Percentiles rank a stretch among this genome's conserved stretches.
Conservation (phyloP, 2,329 filamentous ascomycete species). For the Ophiostoma ulmi region DNA sequence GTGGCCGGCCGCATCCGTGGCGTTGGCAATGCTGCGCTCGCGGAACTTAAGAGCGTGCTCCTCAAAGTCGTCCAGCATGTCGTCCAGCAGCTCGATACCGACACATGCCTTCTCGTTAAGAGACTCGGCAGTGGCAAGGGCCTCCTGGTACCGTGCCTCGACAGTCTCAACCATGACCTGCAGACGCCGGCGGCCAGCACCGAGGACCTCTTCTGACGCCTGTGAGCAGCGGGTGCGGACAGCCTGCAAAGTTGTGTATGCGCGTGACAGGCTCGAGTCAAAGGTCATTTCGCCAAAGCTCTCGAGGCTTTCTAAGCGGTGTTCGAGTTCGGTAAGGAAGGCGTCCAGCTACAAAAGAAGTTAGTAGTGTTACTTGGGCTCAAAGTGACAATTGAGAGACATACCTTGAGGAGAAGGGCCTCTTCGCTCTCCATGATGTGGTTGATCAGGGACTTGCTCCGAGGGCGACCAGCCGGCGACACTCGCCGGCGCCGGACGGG, state of each 20-base stretch:
- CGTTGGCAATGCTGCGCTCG: slow-evolving; percentile 65
- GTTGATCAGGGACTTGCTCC: slow-evolving; percentile 55
- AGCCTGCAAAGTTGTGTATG: slow-evolving; percentile 78
- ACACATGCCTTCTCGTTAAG: slow-evolving; percentile 88
- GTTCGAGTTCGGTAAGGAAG: slow-evolving; percentile 80
- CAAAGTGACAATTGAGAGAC: background rate
- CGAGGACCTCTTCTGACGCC: slow-evolving; percentile 84
- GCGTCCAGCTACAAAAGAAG: slow-evolving; percentile 56
- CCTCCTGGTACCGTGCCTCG: slow-evolving; percentile 81
- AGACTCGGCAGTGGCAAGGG: slow-evolving; percentile 75
- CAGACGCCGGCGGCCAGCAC: slow-evolving; percentile 75
- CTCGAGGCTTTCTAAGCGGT: slow-evolving; percentile 82
- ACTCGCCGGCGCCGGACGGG: slow-evolving; percentile 44
- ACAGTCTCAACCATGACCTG: slow-evolving; percentile 90
- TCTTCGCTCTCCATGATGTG: slow-evolving; percentile 60
- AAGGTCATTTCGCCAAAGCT: slow-evolving; percentile 77
- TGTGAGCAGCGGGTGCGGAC: slow-evolving; percentile 85
- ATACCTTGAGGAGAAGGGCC: slow-evolving; percentile 53
- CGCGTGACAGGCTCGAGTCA: slow-evolving; percentile 76
- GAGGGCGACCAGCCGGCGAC: slow-evolving; percentile 51
- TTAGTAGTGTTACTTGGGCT: background rate
- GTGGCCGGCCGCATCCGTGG: slow-evolving; percentile 61
- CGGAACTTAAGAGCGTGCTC: slow-evolving; percentile 71
- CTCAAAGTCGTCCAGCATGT: slow-evolving; percentile 81
- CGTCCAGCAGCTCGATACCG: slow-evolving; percentile 80